These are phyloP conservation scores for Hanseniaspora vineae DNA, from an alignment of 805 yeast genomes.

Conservation along the genomic window DNA sequence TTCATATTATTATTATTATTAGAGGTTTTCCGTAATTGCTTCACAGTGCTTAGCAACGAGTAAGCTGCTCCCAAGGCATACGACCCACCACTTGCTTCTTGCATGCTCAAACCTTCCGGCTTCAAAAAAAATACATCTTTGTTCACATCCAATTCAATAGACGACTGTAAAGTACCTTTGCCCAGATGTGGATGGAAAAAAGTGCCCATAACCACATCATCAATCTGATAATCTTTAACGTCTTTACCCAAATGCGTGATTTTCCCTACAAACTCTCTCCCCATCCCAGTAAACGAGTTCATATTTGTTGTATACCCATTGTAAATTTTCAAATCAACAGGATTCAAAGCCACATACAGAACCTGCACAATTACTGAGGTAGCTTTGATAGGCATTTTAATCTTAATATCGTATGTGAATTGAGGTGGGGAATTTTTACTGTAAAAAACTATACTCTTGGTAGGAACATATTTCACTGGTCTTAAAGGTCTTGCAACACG, in stretches of 20 bases:
- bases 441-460: conserved; percentile 32
- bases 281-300: conserved; percentile 49
- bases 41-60: conserved; percentile 25
- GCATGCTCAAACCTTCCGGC: conserved; percentile 33
- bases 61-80: conserved; percentile 53
- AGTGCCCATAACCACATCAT: conserved; percentile 56
- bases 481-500: conserved; percentile 36
- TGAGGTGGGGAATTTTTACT: conserved; percentile 26
- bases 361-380: conserved; percentile 45
- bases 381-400: conserved; percentile 35
- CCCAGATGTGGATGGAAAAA: conserved; percentile 37
- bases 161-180: conserved; percentile 46
- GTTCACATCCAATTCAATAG: conserved; percentile 40
- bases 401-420: conserved; percentile 41
- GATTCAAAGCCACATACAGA: conserved; percentile 46
- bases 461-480: conserved; percentile 38
- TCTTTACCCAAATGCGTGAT: conserved; percentile 42
- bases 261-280: conserved; percentile 57
- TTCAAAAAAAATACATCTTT: conserved; percentile 35
- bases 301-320: conserved; percentile 38
- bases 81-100: conserved; percentile 54
- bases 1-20: conserved; percentile 26
- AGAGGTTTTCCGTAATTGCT: conserved; percentile 9
- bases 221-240: conserved; percentile 31
- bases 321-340: conserved; percentile 50